Base-by-base conservation (phyloP, 768 basidiomycete genomes). In the Goffeauzyma gilvescens region DNA sequence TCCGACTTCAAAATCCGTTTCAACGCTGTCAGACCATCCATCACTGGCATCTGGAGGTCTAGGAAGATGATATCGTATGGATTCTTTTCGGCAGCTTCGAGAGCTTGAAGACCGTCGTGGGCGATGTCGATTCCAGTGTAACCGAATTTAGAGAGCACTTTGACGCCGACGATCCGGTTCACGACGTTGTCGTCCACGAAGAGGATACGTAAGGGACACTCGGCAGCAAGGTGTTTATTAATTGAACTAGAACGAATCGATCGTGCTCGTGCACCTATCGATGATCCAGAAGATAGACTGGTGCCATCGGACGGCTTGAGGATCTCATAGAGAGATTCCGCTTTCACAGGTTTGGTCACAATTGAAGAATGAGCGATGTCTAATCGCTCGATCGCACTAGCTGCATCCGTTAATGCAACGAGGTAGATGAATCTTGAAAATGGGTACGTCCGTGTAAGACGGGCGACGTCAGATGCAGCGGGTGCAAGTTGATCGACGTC, bases 51-150 rank as follows among this genome's bases (percentile, higher is more conserved):
- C 27, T 57, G 53, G 24, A 55, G 42, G 25, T 62, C 62, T 51
- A 63, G 48, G 22, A 65, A 38, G 32, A 63, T 56, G 22, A 63
- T 20, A 36, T 62, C 57, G 49, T 53, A 62, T 5, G 14, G 30
- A 13, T 41, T 50, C 9, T 36, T 40, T 17, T 62, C 53, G 7
- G 59, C 54, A 4, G 50, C 50, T 6, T 53, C 49, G 27, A 64
- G 21, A 8, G 60, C 62, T 14, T 52, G 30, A 9, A 44, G 41
- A 1, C 65, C 65, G 45, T 64, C 54, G 12, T 41, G 36, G 22
- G 57, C 60, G 1, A 57, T 52, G 13, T 46, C 44, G 38, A 64
- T 45, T 7, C 50, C 23, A 3, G 33, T 45, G 42, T 60, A 60
- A 10, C 59, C 59, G 30, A 54, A 55, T 34, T 54, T 46, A n/a